These are phyloP conservation scores for Myochromella boudieri DNA, from an alignment of 768 basidiomycete genomes.

Conservation along the genomic window DNA sequence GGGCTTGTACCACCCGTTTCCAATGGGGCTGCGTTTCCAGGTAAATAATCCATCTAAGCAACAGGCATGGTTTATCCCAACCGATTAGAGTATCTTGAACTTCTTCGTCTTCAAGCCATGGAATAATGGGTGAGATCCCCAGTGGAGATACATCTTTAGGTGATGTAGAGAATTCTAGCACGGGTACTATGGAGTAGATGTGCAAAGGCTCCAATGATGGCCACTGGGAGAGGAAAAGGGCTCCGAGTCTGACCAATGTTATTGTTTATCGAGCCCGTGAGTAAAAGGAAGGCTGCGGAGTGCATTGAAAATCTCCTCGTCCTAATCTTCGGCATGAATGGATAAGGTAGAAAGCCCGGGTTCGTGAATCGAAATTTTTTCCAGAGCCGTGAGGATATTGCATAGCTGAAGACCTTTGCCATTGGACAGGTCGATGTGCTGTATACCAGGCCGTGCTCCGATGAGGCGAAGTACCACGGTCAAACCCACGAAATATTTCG, in stretches of 20 bases:
- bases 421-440: constrained; percentile 19
- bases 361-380: no score
- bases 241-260: no score
- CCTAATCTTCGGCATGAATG: constrained; percentile 41
- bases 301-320: constrained; percentile 44
- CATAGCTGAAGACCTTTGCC: no score
- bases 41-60: constrained; percentile 33
- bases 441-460: constrained; percentile 11
- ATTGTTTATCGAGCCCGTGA: no score
- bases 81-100: constrained; percentile 38
- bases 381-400: no score
- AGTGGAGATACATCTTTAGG: not conserved
- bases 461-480: constrained; percentile 13
- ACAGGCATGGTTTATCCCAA: constrained; percentile 41
- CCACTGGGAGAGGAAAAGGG: constrained; percentile 38
- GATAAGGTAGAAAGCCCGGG: constrained; percentile 22
- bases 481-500: no score
- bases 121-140: not conserved
- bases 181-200: constrained; percentile 28
- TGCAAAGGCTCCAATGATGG: constrained; percentile 36
- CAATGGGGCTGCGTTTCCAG: constrained; percentile 36
- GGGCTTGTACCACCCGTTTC: constrained; percentile 34
- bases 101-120: constrained; percentile 22
- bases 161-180: no score
- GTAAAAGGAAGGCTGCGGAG: constrained; percentile 36